Evolutionary conservation across 1,284 basidiomycete genomes (phyloP), one percentile per base, ranked within the genome.

Genomic region (Rhodotorula sp.): DNA sequence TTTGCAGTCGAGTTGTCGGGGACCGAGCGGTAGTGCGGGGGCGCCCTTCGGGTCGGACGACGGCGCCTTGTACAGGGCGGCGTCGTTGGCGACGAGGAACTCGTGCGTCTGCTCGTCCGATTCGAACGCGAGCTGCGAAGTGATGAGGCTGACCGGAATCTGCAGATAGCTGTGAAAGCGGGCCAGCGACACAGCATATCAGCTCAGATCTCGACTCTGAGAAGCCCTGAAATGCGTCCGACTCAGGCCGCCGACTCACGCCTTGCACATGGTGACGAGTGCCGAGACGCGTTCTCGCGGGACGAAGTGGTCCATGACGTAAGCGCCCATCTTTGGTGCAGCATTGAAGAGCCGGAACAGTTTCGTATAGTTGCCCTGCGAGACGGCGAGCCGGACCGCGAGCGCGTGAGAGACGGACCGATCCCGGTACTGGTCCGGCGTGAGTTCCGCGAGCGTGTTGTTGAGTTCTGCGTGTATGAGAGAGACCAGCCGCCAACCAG

Each of bases 281-380:
- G 94, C 94, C 71, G 89, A 88, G 67, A 91, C 86, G 67, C 97
- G 85, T 83, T 98, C 97, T 75, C 97, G 87, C 79, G 90, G 89
- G 77, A 97, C 90, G 81, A 99, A 97, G 81, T 98, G 94, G 82
- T 99, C 95, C 92, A 99, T 97, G 79, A 99, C 93, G 82, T 98
- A 98, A 68, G 88, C 94, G 63, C 93, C 93, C 97, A 99, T 98
- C 80, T 95, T 95, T 56, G 95, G 95, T 58, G 93, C 92, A 70
- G 85, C 85, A 76, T 87, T 78, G 82, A 93, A 99, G 62, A 95
- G 84, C 73, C 88, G 86, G 84, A 98, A 99, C 77, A 99, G 87
- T 60, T 87, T 86, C 82, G 92, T 90, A 82, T 98, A 99, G 82
- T 99, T 99, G 79, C 92, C 93, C 80, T 91, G 91, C 59, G 93